These are phyloP conservation scores for Pseudonitzschia delicatissima DNA, from an alignment of 108 stramenopile species.

Conservation along the genomic window DNA sequence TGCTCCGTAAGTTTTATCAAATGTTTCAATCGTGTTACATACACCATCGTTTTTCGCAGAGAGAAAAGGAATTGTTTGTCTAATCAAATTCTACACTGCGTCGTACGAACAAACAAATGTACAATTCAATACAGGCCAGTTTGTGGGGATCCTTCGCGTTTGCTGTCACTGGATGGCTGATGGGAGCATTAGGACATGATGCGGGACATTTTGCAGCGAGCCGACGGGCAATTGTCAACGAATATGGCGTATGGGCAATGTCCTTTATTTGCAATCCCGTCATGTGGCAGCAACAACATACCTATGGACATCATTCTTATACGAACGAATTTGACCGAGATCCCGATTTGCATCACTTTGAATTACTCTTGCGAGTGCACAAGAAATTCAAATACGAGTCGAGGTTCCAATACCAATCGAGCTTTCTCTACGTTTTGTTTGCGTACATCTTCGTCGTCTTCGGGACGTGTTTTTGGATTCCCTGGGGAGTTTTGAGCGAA, in stretches of 20 bases:
- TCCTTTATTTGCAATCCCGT: slow-evolving; percentile 60
- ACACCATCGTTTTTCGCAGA: not conserved
- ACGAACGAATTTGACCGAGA: slow-evolving; percentile 65
- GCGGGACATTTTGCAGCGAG: slow-evolving; percentile 60
- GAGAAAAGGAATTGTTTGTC: not conserved
- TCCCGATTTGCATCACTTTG: slow-evolving; percentile 72
- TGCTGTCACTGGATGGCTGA: slow-evolving; percentile 53
- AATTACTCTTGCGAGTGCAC: slow-evolving; percentile 38
- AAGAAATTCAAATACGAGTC: slow-evolving; percentile 23
- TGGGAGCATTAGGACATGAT: slow-evolving; percentile 66
- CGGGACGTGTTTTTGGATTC: slow-evolving; percentile 52
- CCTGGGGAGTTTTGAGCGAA: slow-evolving; percentile 35
- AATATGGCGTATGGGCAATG: slow-evolving; percentile 48
- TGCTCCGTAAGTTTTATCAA: slow-evolving; percentile 27
- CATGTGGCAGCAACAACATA: slow-evolving; percentile 76
- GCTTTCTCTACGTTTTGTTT: slow-evolving; percentile 40
- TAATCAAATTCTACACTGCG: not conserved
- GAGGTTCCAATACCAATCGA: slow-evolving; percentile 26
- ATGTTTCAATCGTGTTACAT: not conserved
- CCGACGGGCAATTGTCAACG: slow-evolving; percentile 34
- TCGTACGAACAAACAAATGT: not conserved
- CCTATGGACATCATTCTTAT: slow-evolving; percentile 63
- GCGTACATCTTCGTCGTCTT: slow-evolving; percentile 51
- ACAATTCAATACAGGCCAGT: slow-evolving; percentile 24
- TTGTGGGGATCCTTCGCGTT: slow-evolving; percentile 44